phyloP scores from a whole-genome alignment of 2,329 filamentous ascomycete species.

The Scedosporium dehoogii region DNA sequence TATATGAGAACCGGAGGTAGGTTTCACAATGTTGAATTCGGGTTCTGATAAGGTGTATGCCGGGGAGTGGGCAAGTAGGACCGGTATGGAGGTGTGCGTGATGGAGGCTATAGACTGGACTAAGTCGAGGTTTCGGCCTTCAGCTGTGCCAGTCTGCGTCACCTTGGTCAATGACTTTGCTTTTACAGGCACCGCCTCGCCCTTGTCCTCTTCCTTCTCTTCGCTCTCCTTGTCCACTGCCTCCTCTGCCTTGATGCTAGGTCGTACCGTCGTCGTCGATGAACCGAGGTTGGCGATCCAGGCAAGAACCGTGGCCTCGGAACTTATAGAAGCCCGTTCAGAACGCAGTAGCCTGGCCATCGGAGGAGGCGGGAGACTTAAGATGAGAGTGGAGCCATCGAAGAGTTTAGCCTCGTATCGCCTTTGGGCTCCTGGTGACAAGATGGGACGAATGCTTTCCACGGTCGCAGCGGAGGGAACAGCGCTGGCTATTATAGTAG shows the following conservation, averaged over 20 bases:
- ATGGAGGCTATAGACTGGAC: neutral
- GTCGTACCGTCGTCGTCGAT: neutral
- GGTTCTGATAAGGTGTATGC: constrained; percentile 18
- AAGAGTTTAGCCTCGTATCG: constrained; percentile 32
- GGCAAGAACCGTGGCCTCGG: constrained; percentile 33
- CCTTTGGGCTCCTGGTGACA: constrained; percentile 27
- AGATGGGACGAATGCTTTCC: constrained; percentile 18
- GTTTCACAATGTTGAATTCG: constrained; percentile 33
- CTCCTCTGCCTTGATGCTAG: neutral
- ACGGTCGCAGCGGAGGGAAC: constrained; percentile 10
- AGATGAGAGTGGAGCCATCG: constrained; percentile 28
- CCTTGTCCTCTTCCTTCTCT: neutral
- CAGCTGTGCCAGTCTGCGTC: neutral
- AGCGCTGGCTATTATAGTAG: constrained; percentile 6
- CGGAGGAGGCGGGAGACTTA: constrained; percentile 32
- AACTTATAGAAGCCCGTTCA: constrained; percentile 32
- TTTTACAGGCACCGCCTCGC: neutral
- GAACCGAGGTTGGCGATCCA: constrained; percentile 28
- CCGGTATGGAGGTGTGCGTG: constrained; percentile 23
- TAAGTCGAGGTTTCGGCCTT: neutral
- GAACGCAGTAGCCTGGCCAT: constrained; percentile 34
- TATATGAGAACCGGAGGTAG: constrained; percentile 27
- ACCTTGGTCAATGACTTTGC: neutral
- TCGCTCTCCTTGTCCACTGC: neutral
- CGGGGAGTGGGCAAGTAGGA: constrained; percentile 27